A percentile compares a stretch with the other conserved stretches of the same genome.
Evolutionary conservation across 2,329 filamentous ascomycete genomes (phyloP).

Genomic region (Penicillium sp.): DNA sequence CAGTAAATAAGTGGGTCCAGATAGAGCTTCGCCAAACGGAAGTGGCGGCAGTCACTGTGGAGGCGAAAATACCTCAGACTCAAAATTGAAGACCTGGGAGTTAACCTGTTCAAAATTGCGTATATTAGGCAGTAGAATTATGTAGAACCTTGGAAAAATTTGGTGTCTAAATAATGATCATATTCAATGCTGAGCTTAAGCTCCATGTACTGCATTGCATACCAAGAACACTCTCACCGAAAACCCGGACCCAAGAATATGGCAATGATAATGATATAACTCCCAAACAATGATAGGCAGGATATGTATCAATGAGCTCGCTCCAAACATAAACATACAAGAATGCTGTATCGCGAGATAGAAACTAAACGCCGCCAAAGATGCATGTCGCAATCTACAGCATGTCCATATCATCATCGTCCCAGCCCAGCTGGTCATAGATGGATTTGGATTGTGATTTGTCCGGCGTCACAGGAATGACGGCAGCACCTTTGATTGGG

Average conservation of each 20-base stretch:
- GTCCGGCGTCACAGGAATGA: constrained; percentile 34
- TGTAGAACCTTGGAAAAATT: not conserved
- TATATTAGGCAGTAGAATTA: not conserved
- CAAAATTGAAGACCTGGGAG: not conserved
- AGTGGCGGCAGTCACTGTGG: not conserved
- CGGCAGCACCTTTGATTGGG: constrained; percentile 30
- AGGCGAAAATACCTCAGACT: not conserved
- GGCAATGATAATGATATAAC: not conserved
- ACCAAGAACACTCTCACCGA: not conserved
- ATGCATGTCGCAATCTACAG: constrained; percentile 11
- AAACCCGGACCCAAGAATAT: not conserved
- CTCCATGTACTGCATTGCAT: not conserved
- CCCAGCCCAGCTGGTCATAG: constrained; percentile 47
- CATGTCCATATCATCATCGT: constrained; percentile 34
- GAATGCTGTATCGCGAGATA: not conserved
- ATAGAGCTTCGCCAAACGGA: not conserved
- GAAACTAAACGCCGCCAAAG: not conserved
- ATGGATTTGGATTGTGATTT: constrained; percentile 39
- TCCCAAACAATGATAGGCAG: not conserved
- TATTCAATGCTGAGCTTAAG: not conserved
- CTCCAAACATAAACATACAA: not conserved
- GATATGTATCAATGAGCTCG: not conserved
- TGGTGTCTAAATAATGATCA: not conserved
- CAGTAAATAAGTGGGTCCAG: not conserved
- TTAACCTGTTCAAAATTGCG: not conserved